A percentile compares a stretch with the other conserved stretches of the same genome.
Conservation (phyloP, 495 filamentous ascomycete genomes). For the Daldinia decipiens region DNA sequence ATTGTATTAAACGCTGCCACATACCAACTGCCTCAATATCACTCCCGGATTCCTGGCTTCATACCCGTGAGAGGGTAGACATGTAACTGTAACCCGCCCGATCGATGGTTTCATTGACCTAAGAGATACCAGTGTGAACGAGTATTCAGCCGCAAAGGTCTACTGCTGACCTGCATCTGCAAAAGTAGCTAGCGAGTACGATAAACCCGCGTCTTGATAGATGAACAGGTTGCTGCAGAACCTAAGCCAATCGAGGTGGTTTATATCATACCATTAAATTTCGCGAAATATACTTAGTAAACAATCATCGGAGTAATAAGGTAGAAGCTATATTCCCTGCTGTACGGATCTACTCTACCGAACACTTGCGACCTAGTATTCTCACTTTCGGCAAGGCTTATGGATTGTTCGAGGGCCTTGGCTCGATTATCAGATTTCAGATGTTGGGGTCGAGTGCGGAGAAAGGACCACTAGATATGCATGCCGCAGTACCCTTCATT, state of each 20-base stretch:
- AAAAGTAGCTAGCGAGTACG: slow-evolving; percentile 6
- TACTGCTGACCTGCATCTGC: slow-evolving; percentile 1
- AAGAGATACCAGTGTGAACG: slow-evolving; percentile 21
- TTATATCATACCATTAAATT: slow-evolving; percentile 9
- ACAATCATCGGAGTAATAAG: slow-evolving; percentile 10
- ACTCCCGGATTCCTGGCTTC: slow-evolving; percentile 38
- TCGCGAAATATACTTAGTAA: slow-evolving; percentile 13
- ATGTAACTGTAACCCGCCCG: slow-evolving; percentile 37
- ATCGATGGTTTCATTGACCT: slow-evolving; percentile 34
- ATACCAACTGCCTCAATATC: slow-evolving; percentile 8
- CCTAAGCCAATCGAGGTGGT: not conserved
- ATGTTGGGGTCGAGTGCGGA: slow-evolving; percentile 39
- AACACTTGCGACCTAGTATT: slow-evolving; percentile 4
- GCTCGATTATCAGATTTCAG: slow-evolving; percentile 23
- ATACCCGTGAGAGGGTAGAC: slow-evolving; percentile 17
- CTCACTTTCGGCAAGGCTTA: slow-evolving; percentile 28
- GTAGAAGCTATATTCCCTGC: slow-evolving; percentile 10
- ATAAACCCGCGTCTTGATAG: slow-evolving; percentile 1
- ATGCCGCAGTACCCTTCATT: slow-evolving; percentile 3
- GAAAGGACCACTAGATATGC: slow-evolving; percentile 19
- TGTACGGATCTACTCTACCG: slow-evolving; percentile 20
- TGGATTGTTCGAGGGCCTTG: slow-evolving; percentile 41
- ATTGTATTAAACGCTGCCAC: slow-evolving; percentile 15
- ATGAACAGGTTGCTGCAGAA: not conserved
- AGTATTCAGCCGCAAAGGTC: slow-evolving; percentile 33